Evolutionary conservation across 2,329 filamentous ascomycete genomes (phyloP).

Genomic region (Hypocrella siamensis): DNA sequence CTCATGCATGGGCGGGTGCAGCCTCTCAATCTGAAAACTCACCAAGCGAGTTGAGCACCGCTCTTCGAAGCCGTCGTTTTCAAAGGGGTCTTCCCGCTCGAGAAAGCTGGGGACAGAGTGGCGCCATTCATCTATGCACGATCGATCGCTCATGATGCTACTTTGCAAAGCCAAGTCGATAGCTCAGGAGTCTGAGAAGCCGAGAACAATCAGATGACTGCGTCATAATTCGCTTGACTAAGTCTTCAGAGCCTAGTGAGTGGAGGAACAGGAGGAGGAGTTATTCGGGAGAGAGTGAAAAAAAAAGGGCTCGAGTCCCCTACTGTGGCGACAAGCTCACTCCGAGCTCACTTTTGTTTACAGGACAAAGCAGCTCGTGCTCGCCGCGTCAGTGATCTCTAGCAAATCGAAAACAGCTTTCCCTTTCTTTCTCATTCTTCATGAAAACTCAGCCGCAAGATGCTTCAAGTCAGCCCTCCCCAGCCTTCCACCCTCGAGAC

Average conservation of each 20-base stretch:
- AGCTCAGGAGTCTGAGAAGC: not conserved
- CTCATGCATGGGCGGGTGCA: no score
- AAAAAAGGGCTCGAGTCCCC: no score
- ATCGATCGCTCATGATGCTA: conserved; percentile 1
- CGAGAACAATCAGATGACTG: no score
- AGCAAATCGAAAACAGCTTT: not conserved
- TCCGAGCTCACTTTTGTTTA: not conserved
- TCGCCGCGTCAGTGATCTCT: no score
- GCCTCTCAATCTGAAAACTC: no score
- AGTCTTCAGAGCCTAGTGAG: no score
- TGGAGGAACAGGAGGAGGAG: no score
- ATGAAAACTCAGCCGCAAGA: not conserved
- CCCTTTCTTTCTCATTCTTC: not conserved
- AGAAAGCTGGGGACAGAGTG: conserved; percentile 17
- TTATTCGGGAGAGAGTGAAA: no score
- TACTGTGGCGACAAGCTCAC: not conserved
- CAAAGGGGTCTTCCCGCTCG: conserved; percentile 20
- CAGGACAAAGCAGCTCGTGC: no score
- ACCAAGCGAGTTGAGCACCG: conserved; percentile 16
- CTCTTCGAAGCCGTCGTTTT: conserved; percentile 15
- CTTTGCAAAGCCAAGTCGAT: not conserved
- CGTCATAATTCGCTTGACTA: no score
- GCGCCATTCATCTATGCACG: conserved; percentile 17
- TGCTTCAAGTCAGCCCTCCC: conserved; percentile 19
- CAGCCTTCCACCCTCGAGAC: conserved; percentile 16